These are phyloP conservation scores for Ophiosphaerella korrae DNA, from an alignment of 2,329 filamentous ascomycete genomes.

Conservation along the genomic window DNA sequence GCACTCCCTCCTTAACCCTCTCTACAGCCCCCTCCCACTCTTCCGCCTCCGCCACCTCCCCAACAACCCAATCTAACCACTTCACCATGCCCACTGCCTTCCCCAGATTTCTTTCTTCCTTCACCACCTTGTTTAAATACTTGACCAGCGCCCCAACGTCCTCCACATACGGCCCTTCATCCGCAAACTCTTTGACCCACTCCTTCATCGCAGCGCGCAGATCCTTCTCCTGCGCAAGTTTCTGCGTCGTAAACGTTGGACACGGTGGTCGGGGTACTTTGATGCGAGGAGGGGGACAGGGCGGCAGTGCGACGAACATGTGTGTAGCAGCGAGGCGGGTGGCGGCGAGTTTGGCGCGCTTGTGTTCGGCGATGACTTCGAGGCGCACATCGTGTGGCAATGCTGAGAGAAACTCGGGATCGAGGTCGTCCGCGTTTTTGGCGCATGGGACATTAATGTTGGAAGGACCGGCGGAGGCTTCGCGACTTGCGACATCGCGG, in stretches of 20 bases:
- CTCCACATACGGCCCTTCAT: constrained; percentile 76
- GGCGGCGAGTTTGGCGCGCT: constrained; percentile 31
- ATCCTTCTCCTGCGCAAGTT: constrained; percentile 62
- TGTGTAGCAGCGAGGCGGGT: constrained; percentile 35
- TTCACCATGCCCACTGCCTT: constrained; percentile 73
- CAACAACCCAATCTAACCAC: constrained; percentile 61
- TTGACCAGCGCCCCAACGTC: constrained; percentile 76
- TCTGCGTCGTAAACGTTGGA: constrained; percentile 67
- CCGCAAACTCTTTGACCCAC: constrained; percentile 75
- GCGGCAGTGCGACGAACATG: constrained; percentile 22
- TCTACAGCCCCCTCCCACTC: constrained; percentile 47
- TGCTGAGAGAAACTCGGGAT: constrained; percentile 75
- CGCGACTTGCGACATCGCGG: constrained; percentile 14
- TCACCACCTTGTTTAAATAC: constrained; percentile 74
- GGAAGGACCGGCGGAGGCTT: constrained; percentile 13
- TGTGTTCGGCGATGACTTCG: constrained; percentile 79
- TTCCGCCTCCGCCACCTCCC: constrained; percentile 14
- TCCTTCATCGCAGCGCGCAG: constrained; percentile 74
- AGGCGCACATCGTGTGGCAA: constrained; percentile 70
- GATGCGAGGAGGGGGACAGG: constrained; percentile 15
- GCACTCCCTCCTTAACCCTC: constrained; percentile 49
- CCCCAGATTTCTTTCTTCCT: constrained; percentile 75
- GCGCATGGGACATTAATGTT: constrained; percentile 31
- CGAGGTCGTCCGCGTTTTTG: constrained; percentile 26
- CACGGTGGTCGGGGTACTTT: constrained; percentile 57